Percentiles rank a stretch among this genome's conserved stretches.
These are phyloP conservation scores for Wickerhamomyces bovis DNA, from an alignment of 805 yeast species.

Conservation along the genomic window DNA sequence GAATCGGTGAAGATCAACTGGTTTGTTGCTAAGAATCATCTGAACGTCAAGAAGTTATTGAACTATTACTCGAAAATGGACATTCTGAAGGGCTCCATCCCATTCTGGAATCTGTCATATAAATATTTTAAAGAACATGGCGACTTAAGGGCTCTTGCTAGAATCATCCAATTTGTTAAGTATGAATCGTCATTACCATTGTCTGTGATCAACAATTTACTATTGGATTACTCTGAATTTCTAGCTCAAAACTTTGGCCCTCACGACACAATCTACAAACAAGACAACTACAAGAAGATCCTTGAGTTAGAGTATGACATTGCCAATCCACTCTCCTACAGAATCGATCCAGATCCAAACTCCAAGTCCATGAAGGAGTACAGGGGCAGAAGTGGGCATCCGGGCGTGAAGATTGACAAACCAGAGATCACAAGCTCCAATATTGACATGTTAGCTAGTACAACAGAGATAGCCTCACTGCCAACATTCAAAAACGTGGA, in stretches of 20 bases:
- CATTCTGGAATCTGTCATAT: constrained; percentile 55
- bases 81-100: constrained; percentile 31
- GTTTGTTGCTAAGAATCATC: constrained; percentile 24
- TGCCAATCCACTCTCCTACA: constrained; percentile 25
- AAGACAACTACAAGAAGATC: constrained; percentile 18
- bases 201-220: constrained; percentile 35
- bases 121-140: constrained; percentile 43
- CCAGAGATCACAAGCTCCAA: constrained; percentile 39
- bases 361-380: constrained; percentile 9
- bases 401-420: constrained; percentile 29
- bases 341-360: constrained; percentile 6
- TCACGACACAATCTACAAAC: constrained; percentile 15
- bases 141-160: constrained; percentile 39
- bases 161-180: constrained; percentile 40
- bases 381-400: constrained; percentile 30
- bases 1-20: constrained; percentile 28
- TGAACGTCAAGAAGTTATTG: constrained; percentile 28
- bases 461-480: constrained; percentile 26
- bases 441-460: constrained; percentile 17
- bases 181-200: constrained; percentile 43
- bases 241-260: constrained; percentile 25
- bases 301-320: constrained; percentile 24
- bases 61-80: constrained; percentile 22
- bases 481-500: constrained; percentile 65
- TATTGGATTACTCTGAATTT: constrained; percentile 34